phyloP scores from a whole-genome alignment of 2,329 filamentous ascomycete genomes.

The Fusarium bactridioides region DNA sequence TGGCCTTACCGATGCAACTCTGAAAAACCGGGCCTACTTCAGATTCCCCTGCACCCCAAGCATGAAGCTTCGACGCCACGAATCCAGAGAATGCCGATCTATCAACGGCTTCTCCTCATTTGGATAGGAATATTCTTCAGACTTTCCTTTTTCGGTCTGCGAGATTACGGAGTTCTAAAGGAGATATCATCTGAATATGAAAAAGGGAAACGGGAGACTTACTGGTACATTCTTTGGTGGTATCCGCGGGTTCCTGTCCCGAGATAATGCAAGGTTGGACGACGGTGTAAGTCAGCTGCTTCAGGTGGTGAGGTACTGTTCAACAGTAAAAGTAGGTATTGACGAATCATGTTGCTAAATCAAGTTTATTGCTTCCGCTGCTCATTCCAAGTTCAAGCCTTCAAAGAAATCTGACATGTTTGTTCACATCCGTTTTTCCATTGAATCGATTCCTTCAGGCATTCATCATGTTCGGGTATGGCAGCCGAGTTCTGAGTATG shows the following conservation, averaged over 20 bases:
- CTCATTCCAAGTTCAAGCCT: neutral
- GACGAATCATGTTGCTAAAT: neutral
- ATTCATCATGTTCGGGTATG: neutral
- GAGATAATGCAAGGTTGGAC: neutral
- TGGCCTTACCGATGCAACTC: neutral
- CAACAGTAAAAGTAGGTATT: neutral
- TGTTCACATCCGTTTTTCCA: neutral
- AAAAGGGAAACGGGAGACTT: neutral
- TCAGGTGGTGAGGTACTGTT: neutral
- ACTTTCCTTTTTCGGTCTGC: neutral
- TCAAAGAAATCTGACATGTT: neutral
- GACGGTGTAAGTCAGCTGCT: constrained; percentile 2
- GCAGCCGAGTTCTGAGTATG: neutral
- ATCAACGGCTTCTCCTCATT: neutral
- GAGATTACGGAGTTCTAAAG: neutral
- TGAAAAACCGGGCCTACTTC: neutral
- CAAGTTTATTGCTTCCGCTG: neutral
- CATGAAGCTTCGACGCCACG: neutral
- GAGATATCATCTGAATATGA: neutral
- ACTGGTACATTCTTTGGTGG: neutral
- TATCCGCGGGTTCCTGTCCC: constrained; percentile 5
- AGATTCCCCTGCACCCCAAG: neutral
- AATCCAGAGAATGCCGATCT: neutral
- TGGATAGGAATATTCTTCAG: neutral
- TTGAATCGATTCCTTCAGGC: neutral